A percentile compares a stretch with the other conserved stretches of the same genome.
phyloP scores from a whole-genome alignment of 805 yeast species.

The Lachancea quebecensis region DNA sequence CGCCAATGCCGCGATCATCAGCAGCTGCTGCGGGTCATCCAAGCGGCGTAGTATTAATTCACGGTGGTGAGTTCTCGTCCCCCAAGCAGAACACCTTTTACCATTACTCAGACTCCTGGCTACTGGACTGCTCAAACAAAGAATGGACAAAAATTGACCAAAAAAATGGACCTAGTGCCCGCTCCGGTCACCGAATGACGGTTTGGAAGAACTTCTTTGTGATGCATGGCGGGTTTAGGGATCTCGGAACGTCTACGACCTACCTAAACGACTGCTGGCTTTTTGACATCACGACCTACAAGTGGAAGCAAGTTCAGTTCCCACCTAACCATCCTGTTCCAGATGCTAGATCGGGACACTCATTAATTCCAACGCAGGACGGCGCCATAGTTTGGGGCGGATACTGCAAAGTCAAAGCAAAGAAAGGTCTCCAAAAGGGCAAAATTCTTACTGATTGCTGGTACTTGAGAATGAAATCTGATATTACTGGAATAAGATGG shows the following conservation, averaged over 20 bases:
- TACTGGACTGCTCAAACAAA: slow-evolving; percentile 71
- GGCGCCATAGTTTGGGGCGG: slow-evolving; percentile 92
- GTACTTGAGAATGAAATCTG: slow-evolving; percentile 80
- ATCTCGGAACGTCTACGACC: slow-evolving; percentile 75
- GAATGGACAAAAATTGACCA: slow-evolving; percentile 87
- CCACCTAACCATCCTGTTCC: slow-evolving; percentile 78
- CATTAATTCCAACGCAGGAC: slow-evolving; percentile 67
- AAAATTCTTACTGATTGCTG: slow-evolving; percentile 82
- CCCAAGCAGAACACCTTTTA: slow-evolving; percentile 94
- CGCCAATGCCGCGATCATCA: slow-evolving; percentile 89
- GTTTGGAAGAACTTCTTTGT: slow-evolving; percentile 87
- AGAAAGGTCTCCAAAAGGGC: slow-evolving; percentile 83
- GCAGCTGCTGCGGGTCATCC: slow-evolving; percentile 94
- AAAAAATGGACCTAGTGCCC: slow-evolving; percentile 69
- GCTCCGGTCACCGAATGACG: slow-evolving; percentile 89
- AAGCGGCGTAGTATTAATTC: slow-evolving; percentile 74
- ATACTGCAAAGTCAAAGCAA: slow-evolving; percentile 85
- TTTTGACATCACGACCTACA: slow-evolving; percentile 80
- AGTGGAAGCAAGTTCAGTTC: slow-evolving; percentile 85
- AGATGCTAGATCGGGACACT: slow-evolving; percentile 91
- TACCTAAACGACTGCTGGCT: slow-evolving; percentile 86
- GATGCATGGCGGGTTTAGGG: slow-evolving; percentile 89
- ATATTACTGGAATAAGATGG: slow-evolving; percentile 67
- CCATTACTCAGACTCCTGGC: slow-evolving; percentile 96
- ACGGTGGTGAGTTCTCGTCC: slow-evolving; percentile 96